Evolutionary conservation across 2,329 filamentous ascomycete genomes (phyloP).

Genomic region (Diplodia seriata): DNA sequence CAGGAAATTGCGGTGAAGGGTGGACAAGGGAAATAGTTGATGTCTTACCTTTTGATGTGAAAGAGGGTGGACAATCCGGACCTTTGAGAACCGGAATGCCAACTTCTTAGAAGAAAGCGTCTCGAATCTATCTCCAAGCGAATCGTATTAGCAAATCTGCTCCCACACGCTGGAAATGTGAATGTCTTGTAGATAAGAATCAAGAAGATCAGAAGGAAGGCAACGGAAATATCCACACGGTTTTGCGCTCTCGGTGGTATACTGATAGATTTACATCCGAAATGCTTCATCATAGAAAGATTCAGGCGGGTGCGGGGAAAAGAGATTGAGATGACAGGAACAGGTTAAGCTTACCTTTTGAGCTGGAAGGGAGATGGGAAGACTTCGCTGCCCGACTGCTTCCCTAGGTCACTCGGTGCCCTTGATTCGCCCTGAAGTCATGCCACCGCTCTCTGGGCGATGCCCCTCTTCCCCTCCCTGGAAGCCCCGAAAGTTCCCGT

Average conservation of each 20-base stretch:
- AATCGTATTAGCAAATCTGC: conserved; percentile 15
- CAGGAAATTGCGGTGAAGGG: too few relatives aligned
- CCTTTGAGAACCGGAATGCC: background rate
- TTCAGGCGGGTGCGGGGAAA: background rate
- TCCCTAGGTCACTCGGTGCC: conserved; percentile 4
- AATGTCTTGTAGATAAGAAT: background rate
- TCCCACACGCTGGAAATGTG: background rate
- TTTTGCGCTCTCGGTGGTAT: conserved; percentile 90
- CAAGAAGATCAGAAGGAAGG: conserved; percentile 92
- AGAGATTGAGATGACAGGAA: conserved; percentile 2
- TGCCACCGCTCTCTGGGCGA: conserved; percentile 2
- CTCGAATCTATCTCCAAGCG: background rate
- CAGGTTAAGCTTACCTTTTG: conserved; percentile 25
- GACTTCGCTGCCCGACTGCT: conserved; percentile 22
- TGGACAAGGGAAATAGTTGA: background rate
- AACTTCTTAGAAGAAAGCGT: background rate
- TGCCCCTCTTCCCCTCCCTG: conserved; percentile 11
- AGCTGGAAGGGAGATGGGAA: background rate
- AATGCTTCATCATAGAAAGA: conserved; percentile 82
- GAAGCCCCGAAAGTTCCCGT: background rate
- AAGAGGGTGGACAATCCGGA: background rate
- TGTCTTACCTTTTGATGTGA: conserved; percentile 5
- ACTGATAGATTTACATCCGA: conserved; percentile 91
- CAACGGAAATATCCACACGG: conserved; percentile 98
- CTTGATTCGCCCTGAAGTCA: conserved; percentile 10